Percentiles rank a stretch among this genome's conserved stretches.
These are phyloP conservation scores for Porcisia hertigi DNA, from an alignment of 208 protist species.

Conservation along the genomic window DNA sequence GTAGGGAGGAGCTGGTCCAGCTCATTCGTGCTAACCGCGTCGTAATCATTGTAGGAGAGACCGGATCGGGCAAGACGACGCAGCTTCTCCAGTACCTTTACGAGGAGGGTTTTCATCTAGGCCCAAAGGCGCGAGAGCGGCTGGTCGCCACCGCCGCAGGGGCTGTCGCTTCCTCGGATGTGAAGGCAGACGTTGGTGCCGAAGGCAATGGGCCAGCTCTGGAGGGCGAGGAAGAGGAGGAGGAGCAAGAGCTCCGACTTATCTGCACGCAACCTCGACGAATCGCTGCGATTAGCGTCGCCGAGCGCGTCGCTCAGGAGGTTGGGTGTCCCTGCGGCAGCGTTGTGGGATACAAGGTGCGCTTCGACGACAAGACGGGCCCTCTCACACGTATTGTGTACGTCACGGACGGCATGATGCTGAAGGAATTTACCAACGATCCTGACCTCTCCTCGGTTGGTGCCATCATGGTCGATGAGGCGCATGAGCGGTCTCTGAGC, in stretches of 20 bases:
- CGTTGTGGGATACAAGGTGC: constrained; percentile 96
- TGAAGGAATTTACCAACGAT: constrained; percentile 96
- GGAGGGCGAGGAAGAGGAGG: constrained; percentile 38
- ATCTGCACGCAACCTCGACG: constrained; percentile 99
- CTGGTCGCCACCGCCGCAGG: neutral
- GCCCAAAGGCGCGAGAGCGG: neutral
- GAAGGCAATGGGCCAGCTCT: neutral
- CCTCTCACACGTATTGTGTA: constrained; percentile 94
- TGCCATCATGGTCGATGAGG: constrained; percentile 99
- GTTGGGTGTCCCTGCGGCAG: constrained; percentile 85
- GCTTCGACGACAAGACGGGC: constrained; percentile 96
- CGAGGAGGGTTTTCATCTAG: constrained; percentile 76
- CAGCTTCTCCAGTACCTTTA: constrained; percentile 92
- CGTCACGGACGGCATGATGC: constrained; percentile 99
- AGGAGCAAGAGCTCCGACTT: constrained; percentile 52
- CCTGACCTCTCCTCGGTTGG: constrained; percentile 93
- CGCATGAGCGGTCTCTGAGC: constrained; percentile 96
- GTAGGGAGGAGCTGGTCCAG: constrained; percentile 89
- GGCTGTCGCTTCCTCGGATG: neutral
- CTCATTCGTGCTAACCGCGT: constrained; percentile 73
- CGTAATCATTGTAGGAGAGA: constrained; percentile 94
- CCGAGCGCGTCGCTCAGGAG: constrained; percentile 97
- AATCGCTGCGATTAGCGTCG: constrained; percentile 99
- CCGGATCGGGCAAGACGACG: constrained; percentile 93
- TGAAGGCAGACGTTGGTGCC: neutral